Base-by-base conservation (phyloP, 2,329 filamentous ascomycete species). In the Sarocladiaceae sp. region DNA sequence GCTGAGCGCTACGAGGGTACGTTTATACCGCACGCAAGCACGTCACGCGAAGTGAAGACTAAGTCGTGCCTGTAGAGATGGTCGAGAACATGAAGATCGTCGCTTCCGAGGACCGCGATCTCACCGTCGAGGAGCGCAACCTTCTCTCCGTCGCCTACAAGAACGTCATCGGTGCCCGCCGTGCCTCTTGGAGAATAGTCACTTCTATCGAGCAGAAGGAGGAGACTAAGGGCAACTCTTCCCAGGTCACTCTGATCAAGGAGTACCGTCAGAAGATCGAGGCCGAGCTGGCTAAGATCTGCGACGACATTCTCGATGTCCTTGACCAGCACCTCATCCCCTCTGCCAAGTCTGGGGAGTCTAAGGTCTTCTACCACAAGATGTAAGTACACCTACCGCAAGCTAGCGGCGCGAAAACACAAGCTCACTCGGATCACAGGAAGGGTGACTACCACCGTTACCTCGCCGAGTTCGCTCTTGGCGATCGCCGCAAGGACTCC, bases 341-440 rank as follows among this genome's bases (percentile, higher is more conserved):
- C 59, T 93, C 87, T 59, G 91, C 91, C 58, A 85, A 93, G 78
- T 88, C 82, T 62, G 91, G 90, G 71, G 91, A 97, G 78, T 95
- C 89, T 61, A 96, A 96, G 83, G 91, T 97, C 60, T 97, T 97
- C 76, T 96, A 96, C 77, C 90, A 97, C 85, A 97, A 97, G 85
- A 97, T 97, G 89, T 94, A 69, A 57, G 80, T 45, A 19, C 15
- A 34, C 29, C n/a, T n/a, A n/a, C n/a, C n/a, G n/a, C n/a, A n/a
- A n/a, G 16, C 9, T 21, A 3, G 18, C 29, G 32, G 19, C 10
- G 5, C 13, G 6, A 23, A 29, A 20, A 41, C 13, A 21, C 10
- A n/a, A 35, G n/a, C n/a, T n/a, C n/a, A n/a, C 26, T 15, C 27
- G 26, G 27, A 39, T 29, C 54, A 65, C 56, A 95, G 90, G 90